Evolutionary conservation across 805 yeast genomes (phyloP).

Genomic region (Hanseniaspora nectarophila): DNA sequence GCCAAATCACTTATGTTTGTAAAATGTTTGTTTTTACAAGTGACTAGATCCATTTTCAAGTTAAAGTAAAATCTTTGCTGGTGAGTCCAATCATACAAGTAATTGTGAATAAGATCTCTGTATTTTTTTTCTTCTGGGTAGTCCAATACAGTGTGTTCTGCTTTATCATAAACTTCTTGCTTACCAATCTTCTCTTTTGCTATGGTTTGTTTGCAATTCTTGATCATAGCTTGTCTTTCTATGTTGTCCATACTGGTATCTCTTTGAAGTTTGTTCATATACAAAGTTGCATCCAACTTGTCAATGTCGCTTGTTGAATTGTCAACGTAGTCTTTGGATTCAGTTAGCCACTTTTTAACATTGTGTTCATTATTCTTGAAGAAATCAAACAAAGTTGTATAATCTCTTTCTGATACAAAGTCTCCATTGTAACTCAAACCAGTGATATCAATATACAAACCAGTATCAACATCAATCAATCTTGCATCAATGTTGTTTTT

Average conservation of each 20-base stretch:
- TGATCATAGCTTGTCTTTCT: background rate
- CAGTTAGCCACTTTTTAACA: background rate
- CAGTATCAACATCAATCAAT: conserved; percentile 58
- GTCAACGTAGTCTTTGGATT: background rate
- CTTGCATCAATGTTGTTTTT: conserved; percentile 59
- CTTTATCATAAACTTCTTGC: conserved; percentile 3
- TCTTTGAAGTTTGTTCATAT: background rate
- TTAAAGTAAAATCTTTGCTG: conserved; percentile 30
- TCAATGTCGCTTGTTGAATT: background rate
- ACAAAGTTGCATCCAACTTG: background rate
- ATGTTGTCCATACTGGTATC: background rate
- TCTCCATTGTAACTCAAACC: conserved; percentile 37
- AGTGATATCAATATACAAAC: conserved; percentile 62
- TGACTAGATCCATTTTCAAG: conserved; percentile 29
- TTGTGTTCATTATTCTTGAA: background rate
- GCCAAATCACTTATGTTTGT: conserved; percentile 33
- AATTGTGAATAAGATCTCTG: background rate
- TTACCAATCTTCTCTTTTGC: conserved; percentile 6
- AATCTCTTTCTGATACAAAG: conserved; percentile 6
- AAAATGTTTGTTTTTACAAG: conserved; percentile 55
- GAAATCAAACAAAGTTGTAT: background rate
- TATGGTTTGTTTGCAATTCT: background rate
- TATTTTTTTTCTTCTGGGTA: background rate
- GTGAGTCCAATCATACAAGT: conserved; percentile 17
- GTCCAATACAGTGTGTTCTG: too few relatives aligned